Percentiles rank a stretch among this genome's conserved stretches.
Conservation (phyloP, 1,284 basidiomycete species). For the Rhodotorula sp. region DNA sequence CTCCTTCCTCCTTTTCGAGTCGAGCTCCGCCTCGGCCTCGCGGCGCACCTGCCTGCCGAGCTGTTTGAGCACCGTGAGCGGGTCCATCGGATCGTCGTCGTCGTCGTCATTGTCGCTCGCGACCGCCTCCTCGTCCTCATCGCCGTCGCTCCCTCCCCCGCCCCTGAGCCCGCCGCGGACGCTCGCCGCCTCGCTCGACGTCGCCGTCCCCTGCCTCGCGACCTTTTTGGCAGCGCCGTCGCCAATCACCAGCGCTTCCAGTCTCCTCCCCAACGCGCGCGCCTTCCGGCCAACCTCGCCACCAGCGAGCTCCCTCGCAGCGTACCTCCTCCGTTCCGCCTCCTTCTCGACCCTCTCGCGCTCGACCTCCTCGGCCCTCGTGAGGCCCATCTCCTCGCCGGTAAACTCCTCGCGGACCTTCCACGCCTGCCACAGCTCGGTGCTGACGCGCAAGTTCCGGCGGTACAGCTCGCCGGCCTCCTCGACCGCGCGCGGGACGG, state of each 20-base stretch:
- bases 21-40: constrained; percentile 53
- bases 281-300: constrained; percentile 16
- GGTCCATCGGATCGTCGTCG: constrained; percentile 48
- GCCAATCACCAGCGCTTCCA: constrained; percentile 26
- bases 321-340: constrained; percentile 42
- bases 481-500: constrained; percentile 91
- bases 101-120: constrained; percentile 45
- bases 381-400: constrained; percentile 86
- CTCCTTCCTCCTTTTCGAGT: constrained; percentile 63
- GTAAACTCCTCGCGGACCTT: constrained; percentile 91
- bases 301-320: constrained; percentile 20
- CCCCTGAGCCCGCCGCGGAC: neutral
- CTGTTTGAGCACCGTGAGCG: constrained; percentile 55
- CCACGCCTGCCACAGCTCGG: constrained; percentile 92
- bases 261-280: constrained; percentile 21
- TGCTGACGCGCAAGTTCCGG: constrained; percentile 85
- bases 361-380: constrained; percentile 59
- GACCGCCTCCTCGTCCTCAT: constrained; percentile 7
- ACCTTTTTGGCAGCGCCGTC: neutral
- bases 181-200: neutral
- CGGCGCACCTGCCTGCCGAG: constrained; percentile 56
- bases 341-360: constrained; percentile 26
- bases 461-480: constrained; percentile 91
- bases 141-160: neutral
- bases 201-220: neutral